Percentiles rank a stretch among this genome's conserved stretches.
Conservation (phyloP, 2,329 filamentous ascomycete genomes). For the Colletotrichum sublineola region DNA sequence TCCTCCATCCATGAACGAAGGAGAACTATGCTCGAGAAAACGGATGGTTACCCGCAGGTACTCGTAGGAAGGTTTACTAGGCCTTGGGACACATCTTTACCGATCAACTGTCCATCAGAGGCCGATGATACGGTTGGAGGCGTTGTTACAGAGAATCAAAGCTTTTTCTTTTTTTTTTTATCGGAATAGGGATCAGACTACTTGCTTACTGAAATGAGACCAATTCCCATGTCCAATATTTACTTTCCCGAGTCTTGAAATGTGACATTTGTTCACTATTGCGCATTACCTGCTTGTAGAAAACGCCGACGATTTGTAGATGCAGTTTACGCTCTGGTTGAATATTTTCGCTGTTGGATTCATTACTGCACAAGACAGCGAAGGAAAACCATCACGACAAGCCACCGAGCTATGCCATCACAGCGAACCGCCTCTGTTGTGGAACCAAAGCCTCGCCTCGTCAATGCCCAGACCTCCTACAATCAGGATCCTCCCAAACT, state of each 20-base stretch:
- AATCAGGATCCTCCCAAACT: conserved; percentile 56
- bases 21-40: background rate
- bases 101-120: background rate
- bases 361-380: too few relatives aligned
- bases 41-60: background rate
- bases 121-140: background rate
- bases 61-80: too few relatives aligned
- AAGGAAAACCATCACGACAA: background rate
- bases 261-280: background rate
- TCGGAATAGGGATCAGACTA: background rate
- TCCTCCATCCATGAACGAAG: background rate
- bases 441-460: conserved; percentile 53
- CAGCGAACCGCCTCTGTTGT: conserved; percentile 16
- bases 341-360: background rate
- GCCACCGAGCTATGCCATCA: background rate
- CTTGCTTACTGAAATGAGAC: background rate
- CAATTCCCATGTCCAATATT: background rate
- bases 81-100: background rate
- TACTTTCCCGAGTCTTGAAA: too few relatives aligned
- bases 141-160: background rate
- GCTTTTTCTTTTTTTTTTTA: background rate
- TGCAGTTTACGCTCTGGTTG: background rate
- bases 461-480: conserved; percentile 50
- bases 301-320: background rate
- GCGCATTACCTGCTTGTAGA: background rate